Conservation (phyloP, 2,329 filamentous ascomycete species). For the Xylaria sp. region DNA sequence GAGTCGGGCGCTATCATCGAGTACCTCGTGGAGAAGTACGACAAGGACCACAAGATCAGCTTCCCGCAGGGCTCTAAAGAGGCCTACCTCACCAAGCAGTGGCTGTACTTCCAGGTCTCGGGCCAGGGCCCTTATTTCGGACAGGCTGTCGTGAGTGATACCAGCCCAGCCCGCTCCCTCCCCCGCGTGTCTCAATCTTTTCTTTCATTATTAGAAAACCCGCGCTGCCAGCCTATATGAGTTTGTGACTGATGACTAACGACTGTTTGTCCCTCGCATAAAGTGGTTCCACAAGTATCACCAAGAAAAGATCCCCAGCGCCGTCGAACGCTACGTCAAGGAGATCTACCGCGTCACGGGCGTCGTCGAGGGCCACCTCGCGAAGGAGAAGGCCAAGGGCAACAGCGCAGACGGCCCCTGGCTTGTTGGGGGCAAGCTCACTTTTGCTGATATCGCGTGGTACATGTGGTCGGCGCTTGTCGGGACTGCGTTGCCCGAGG, state of each 20-base stretch:
- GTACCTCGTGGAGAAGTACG: constrained; percentile 41
- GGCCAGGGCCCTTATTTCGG: constrained; percentile 57
- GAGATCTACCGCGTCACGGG: constrained; percentile 51
- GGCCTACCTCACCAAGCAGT: constrained; percentile 48
- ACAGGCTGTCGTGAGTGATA: constrained; percentile 41
- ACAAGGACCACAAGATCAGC: constrained; percentile 46
- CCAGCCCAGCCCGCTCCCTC: too few species aligned
- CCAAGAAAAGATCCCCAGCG: constrained; percentile 49
- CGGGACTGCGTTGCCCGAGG: neutral
- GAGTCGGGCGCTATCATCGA: constrained; percentile 34
- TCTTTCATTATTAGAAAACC: too few species aligned
- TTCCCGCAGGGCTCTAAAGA: constrained; percentile 44
- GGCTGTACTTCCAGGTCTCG: constrained; percentile 51
- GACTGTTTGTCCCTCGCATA: neutral
- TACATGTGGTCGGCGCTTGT: constrained; percentile 24
- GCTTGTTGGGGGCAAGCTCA: constrained; percentile 31
- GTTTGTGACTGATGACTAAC: too few species aligned
- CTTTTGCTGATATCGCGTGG: constrained; percentile 32
- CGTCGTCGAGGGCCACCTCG: constrained; percentile 49
- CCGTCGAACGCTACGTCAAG: constrained; percentile 50
- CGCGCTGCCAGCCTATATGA: too few species aligned
- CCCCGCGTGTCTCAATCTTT: too few species aligned
- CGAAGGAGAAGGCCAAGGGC: constrained; percentile 27
- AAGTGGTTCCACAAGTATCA: constrained; percentile 50
- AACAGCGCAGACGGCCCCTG: constrained; percentile 19